These are phyloP conservation scores for Aphanomyces invadans DNA, from an alignment of 352 stramenopile genomes.

Conservation along the genomic window DNA sequence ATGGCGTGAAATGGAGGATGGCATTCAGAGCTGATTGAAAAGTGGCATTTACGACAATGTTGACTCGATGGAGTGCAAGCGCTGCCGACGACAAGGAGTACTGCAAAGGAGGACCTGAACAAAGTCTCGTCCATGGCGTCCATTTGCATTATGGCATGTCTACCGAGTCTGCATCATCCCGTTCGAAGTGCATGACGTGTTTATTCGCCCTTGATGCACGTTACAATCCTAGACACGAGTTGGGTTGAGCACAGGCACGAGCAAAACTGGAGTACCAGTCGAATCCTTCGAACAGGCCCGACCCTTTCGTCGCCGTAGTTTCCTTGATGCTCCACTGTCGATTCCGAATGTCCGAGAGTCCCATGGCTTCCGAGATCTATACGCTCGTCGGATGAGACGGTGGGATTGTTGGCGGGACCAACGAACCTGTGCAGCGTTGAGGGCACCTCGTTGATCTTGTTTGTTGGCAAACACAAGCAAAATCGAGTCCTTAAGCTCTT, in stretches of 20 bases:
- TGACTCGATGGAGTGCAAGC: too few species aligned
- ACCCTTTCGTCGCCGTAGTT: constrained; percentile 95
- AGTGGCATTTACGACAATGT: too few species aligned
- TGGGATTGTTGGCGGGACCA: constrained; percentile 5
- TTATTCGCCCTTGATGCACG: constrained; percentile 85
- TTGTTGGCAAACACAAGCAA: constrained; percentile 99
- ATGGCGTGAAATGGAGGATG: too few species aligned
- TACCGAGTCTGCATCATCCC: too few species aligned
- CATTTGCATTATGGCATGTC: too few species aligned
- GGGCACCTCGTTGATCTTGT: constrained; percentile 95
- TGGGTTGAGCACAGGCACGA: background rate
- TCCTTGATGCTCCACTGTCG: constrained; percentile 99
- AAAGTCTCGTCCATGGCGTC: too few species aligned
- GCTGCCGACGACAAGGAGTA: too few species aligned
- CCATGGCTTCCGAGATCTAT: constrained; percentile 97
- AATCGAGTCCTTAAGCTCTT: constrained; percentile 98
- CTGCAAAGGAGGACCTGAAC: too few species aligned
- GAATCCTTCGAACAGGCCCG: constrained; percentile 99
- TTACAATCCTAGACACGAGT: constrained; percentile 61
- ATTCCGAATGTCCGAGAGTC: constrained; percentile 96
- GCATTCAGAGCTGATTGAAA: too few species aligned
- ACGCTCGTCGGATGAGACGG: background rate
- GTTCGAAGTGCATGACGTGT: background rate
- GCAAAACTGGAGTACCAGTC: constrained; percentile 85
- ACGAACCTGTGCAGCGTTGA: constrained; percentile 75